Evolutionary conservation across 331 rosid genomes (phyloP).

Genomic region (Malus hybrid): DNA sequence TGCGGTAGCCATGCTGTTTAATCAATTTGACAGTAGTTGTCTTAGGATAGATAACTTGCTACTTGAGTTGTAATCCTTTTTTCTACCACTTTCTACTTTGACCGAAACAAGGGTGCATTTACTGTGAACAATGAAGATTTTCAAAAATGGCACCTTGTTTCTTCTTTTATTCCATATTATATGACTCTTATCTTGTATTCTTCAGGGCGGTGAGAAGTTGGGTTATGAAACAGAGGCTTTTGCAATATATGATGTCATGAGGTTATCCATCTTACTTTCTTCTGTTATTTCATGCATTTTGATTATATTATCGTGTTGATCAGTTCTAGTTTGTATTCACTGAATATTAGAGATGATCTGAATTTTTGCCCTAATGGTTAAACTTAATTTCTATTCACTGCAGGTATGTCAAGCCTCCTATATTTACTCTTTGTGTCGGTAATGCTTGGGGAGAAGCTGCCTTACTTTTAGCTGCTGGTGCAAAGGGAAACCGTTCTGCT

Average conservation of each 20-base stretch:
- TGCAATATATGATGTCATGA: constrained; percentile 84
- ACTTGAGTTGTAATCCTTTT: background rate
- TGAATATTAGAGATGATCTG: background rate
- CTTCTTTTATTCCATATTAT: background rate
- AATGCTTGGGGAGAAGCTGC: constrained; percentile 99
- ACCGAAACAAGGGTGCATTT: background rate
- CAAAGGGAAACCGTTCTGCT: constrained; percentile 92
- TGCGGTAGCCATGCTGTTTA: background rate
- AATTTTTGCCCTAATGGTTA: background rate
- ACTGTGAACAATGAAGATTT: background rate
- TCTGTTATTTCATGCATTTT: background rate
- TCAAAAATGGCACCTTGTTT: background rate
- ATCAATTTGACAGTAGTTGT: background rate
- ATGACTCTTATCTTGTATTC: constrained; percentile 21
- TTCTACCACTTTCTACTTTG: background rate
- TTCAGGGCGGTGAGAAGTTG: constrained; percentile 94
- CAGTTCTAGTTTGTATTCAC: constrained; percentile 2
- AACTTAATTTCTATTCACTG: constrained; percentile 3
- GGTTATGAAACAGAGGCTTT: constrained; percentile 95
- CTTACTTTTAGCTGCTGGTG: constrained; percentile 91
- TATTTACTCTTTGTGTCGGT: constrained; percentile 90
- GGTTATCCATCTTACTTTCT: constrained; percentile 43
- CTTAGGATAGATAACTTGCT: background rate
- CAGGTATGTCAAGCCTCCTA: constrained; percentile 80
- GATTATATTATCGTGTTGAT: background rate